Base-by-base conservation (phyloP, 169 alveolate species). In the Plasmodium blacklocki region DNA sequence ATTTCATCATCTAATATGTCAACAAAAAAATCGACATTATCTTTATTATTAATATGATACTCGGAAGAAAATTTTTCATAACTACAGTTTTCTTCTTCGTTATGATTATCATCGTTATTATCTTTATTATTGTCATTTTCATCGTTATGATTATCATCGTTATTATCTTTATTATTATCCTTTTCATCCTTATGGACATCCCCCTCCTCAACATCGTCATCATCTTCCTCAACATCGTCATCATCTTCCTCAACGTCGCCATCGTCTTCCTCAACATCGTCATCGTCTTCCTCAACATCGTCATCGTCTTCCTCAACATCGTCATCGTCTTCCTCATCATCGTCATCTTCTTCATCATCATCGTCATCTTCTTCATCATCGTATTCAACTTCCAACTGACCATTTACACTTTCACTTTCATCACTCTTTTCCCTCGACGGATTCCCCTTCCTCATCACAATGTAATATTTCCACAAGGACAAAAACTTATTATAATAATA, bases 401-500 rank as follows among this genome's bases (percentile, higher is more conserved):
- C 67, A 2, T 12, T 18, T 29, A 18, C 58, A 1, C 18, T 49
- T 19, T 21, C 21, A 21, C 8, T 21, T 15, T 19, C 88, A 49
- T 73, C 60, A 15, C 29, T 68, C 70, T 56, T 54, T n/a, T 39
- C 66, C 9, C 59, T 39, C 6, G n/a, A 26, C 1, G n/a, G 2
- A 1, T n/a, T 19, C 26, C 47, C 32, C 21, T 43, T 43, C 23
- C 54, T 43, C 56, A 76, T 76, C 7, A 76, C 76, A 43, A 76
- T 72, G 45, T 64, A 76, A 43, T 76, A 76, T 54, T 64, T 76
- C 89, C 89, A 76, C 0, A 76, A 26, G 23, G 89, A 76, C 43
- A 76, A 26, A 21, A 63, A 76, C 68, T 76, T 76, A 32, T 76
- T 76, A 29, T 76, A 76, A 45, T 76, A 76, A 72, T 76, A 76